Conservation (phyloP, 805 yeast genomes). For the Spathaspora hagerdaliae region DNA sequence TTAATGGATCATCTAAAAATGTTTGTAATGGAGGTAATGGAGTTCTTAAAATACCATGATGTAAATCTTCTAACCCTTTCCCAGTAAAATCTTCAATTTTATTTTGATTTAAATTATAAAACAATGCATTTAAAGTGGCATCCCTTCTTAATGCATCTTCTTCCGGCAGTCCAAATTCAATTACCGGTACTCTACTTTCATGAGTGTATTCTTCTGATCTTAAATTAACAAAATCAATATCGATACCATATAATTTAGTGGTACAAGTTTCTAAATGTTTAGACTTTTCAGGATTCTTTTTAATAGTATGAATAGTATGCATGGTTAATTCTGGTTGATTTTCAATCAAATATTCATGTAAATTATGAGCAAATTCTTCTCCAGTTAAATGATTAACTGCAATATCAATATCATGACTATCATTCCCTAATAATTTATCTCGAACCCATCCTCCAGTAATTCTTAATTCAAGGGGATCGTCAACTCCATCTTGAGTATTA, state of each 20-base stretch:
- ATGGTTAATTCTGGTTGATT: conserved; percentile 25
- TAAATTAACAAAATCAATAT: conserved; percentile 89
- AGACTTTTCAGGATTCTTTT: conserved; percentile 90
- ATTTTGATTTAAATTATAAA: conserved; percentile 69
- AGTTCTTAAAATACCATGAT: conserved; percentile 70
- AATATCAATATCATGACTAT: conserved; percentile 85
- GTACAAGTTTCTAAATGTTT: conserved; percentile 97
- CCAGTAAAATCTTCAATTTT: conserved; percentile 83
- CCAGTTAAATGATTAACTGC: conserved; percentile 87
- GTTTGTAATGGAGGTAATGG: conserved; percentile 85
- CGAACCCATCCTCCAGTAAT: conserved; percentile 99
- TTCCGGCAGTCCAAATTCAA: conserved; percentile 82
- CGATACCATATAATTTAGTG: conserved; percentile 76
- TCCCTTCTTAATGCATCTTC: conserved; percentile 93
- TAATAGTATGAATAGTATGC: conserved; percentile 68
- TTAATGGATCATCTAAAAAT: conserved; percentile 88
- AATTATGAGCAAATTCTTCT: conserved; percentile 70
- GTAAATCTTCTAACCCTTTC: conserved; percentile 68
- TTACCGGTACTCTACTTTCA: conserved; percentile 80
- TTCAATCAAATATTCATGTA: conserved; percentile 45
- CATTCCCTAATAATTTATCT: conserved; percentile 79
- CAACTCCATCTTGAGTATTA: conserved; percentile 17
- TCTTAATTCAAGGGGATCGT: conserved; percentile 47
- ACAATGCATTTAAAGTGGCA: conserved; percentile 90
- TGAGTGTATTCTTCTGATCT: conserved; percentile 82